A percentile compares a stretch with the other conserved stretches of the same genome.
Evolutionary conservation across 192 early-diverging fungal species (phyloP).

Genomic region (Entrophospora sp.): DNA sequence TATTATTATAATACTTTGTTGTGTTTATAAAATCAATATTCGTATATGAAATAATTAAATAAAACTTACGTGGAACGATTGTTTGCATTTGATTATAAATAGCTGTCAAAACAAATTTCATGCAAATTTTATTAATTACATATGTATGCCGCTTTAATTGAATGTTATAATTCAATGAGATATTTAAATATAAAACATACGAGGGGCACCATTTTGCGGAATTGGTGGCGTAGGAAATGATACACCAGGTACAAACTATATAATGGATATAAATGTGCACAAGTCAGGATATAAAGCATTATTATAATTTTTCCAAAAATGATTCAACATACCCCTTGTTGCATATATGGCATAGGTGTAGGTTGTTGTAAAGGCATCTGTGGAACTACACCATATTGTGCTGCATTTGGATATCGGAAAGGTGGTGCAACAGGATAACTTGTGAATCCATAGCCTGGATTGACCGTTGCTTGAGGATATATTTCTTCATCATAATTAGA

Average conservation of each 20-base stretch:
- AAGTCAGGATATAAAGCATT: neutral
- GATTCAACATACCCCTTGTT: constrained; percentile 27
- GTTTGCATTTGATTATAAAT: too few relatives aligned
- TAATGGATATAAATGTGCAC: neutral
- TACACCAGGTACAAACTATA: constrained; percentile 31
- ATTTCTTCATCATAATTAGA: constrained; percentile 43
- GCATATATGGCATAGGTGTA: constrained; percentile 36
- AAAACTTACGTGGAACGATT: too few relatives aligned
- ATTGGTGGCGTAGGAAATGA: too few relatives aligned
- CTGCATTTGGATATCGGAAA: constrained; percentile 23
- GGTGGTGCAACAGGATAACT: constrained; percentile 25
- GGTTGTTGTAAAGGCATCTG: constrained; percentile 40
- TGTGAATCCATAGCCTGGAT: constrained; percentile 31
- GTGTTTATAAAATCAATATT: neutral
- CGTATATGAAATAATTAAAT: too few relatives aligned
- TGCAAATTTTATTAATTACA: too few relatives aligned
- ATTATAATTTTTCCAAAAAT: neutral
- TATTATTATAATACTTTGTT: neutral
- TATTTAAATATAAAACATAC: too few relatives aligned
- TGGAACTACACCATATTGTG: constrained; percentile 37
- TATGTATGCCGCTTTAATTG: too few relatives aligned
- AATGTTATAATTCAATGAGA: too few relatives aligned
- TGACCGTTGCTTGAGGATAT: constrained; percentile 29
- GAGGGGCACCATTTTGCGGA: too few relatives aligned
- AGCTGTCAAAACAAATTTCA: too few relatives aligned